phyloP scores from a whole-genome alignment of 352 stramenopile genomes.

The Globisporangium heterothallicum region DNA sequence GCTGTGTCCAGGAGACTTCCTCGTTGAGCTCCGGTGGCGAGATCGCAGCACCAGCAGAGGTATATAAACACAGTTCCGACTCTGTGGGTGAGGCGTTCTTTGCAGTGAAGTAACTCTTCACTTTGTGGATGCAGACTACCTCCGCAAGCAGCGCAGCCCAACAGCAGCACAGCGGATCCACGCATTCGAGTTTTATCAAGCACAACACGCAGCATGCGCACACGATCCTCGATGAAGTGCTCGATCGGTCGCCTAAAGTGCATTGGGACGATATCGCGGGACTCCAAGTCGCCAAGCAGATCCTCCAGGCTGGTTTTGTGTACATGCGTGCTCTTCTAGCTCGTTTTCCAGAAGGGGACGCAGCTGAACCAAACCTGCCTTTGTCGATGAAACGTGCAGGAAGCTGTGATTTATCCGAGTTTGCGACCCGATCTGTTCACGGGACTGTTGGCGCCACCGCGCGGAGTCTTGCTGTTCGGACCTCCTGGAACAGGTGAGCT shows the following conservation, averaged over 20 bases:
- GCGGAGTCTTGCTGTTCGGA: constrained; percentile 75
- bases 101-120: too few species aligned
- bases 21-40: too few species aligned
- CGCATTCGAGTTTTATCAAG: constrained; percentile 38
- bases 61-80: too few species aligned
- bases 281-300: constrained; percentile 80
- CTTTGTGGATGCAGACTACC: background rate
- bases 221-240: constrained; percentile 78
- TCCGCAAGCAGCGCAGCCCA: background rate
- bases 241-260: constrained; percentile 74
- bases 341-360: too few species aligned
- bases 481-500: constrained; percentile 64
- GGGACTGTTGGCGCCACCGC: constrained; percentile 57
- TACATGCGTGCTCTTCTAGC: background rate
- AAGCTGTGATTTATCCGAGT: constrained; percentile 84
- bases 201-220: constrained; percentile 59
- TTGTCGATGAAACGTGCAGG: constrained; percentile 24
- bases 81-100: too few species aligned
- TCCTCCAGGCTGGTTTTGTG: constrained; percentile 59
- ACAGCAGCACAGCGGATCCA: too few species aligned
- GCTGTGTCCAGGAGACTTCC: too few species aligned
- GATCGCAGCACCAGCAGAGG: too few species aligned
- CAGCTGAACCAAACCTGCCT: too few species aligned
- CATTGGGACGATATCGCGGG: constrained; percentile 82
- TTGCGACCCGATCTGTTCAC: constrained; percentile 83